Evolutionary conservation across 2,329 filamentous ascomycete species (phyloP), one percentile per base, ranked within the genome.

Genomic region (Mariannaea elegans): DNA sequence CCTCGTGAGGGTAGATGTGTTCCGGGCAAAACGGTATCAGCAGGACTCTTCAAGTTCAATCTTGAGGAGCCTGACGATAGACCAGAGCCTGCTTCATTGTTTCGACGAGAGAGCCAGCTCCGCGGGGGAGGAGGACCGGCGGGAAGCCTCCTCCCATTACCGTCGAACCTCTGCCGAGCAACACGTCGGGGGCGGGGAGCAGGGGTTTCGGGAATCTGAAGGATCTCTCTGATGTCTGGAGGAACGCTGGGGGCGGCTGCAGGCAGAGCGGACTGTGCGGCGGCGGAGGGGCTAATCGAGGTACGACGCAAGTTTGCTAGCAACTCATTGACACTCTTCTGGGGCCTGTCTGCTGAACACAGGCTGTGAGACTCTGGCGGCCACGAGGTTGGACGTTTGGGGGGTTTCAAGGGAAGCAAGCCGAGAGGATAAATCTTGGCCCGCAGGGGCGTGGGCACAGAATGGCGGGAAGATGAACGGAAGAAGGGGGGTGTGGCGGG

Each of bases 51-150:
- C 32, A 51, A 36, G 14, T 23, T 70, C 59, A 71, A 49, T 60
- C 64, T 65, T 34, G 58, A 69, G 36, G 64, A 62, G 56, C 62
- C 60, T 31, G 60, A 59, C n/a, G 59, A 44, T 42, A 55, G 57
- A 61, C 53, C 61, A 47, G 58, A 56, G 58, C 21, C 45, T 52
- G 50, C 36, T 36, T 61, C 61, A 48, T 65, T 60, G 39, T 55
- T 58, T 32, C 59, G 60, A 80, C 71, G 55, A 46, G 63, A 63
- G 13, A 74, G 57, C 87, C 87, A 89, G 68, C 84, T 88, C 34
- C 79, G 78, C 2, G 87, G 87, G 19, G 87, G 81, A 23, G 85
- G 81, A 19, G 87, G 87, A 0, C 87, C 87, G 2, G 87, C 80
- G 9, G 86, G 86, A 18, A 82, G 73, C 55, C 84, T 79, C 56